phyloP scores from a whole-genome alignment of 257 asterid genomes.

The Solanum medicagineum region DNA sequence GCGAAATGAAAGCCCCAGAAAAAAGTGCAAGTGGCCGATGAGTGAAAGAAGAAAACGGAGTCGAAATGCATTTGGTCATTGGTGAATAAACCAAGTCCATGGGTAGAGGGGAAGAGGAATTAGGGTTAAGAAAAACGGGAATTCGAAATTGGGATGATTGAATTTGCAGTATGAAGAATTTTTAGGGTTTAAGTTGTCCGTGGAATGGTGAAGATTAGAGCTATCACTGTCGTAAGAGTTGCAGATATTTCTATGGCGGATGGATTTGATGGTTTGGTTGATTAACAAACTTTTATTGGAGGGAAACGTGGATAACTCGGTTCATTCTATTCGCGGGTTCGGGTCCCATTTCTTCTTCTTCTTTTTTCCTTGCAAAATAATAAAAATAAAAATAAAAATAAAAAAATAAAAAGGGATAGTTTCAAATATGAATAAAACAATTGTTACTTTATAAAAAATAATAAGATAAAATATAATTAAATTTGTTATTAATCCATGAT shows the following conservation, averaged over 20 bases:
- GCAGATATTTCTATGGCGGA: background rate
- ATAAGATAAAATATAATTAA: too few relatives aligned
- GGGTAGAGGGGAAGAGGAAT: background rate
- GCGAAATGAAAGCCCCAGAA: slow-evolving; percentile 23
- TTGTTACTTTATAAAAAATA: too few relatives aligned
- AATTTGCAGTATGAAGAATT: background rate
- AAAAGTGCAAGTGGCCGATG: slow-evolving; percentile 22
- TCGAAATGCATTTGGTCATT: slow-evolving; percentile 39
- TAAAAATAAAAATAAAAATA: too few relatives aligned
- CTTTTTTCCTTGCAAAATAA: too few relatives aligned
- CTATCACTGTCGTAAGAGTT: background rate
- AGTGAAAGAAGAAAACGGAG: slow-evolving; percentile 31
- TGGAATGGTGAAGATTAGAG: background rate
- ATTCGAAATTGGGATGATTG: background rate
- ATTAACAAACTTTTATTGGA: background rate
- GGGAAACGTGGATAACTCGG: background rate
- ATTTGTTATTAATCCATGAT: too few relatives aligned
- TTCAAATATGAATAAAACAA: too few relatives aligned
- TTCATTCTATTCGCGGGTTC: too few relatives aligned
- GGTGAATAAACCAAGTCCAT: slow-evolving; percentile 49
- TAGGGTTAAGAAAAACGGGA: background rate
- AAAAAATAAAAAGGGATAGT: too few relatives aligned
- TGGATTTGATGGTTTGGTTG: background rate
- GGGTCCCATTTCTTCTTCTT: too few relatives aligned
- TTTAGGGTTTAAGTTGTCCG: background rate